A percentile compares a stretch with the other conserved stretches of the same genome.
Evolutionary conservation across 202 grass and related monocot genomes (phyloP).

Genomic region (Dendrocalamus latiflorus): DNA sequence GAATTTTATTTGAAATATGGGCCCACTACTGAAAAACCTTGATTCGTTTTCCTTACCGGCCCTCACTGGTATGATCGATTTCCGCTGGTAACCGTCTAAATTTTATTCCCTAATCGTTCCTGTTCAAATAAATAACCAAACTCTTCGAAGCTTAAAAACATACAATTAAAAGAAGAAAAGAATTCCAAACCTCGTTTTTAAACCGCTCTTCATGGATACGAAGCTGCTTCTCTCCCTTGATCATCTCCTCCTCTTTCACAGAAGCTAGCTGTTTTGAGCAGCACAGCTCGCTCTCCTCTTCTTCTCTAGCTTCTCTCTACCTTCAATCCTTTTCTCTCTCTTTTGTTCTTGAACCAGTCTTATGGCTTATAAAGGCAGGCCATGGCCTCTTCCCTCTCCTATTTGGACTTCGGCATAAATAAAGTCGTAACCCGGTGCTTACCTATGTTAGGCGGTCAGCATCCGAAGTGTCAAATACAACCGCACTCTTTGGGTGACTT

Average conservation of each 20-base stretch:
- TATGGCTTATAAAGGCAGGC: constrained; percentile 24
- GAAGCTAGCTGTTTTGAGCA: constrained; percentile 23
- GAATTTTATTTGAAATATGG: no score
- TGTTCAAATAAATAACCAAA: neutral
- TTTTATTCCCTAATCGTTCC: no score
- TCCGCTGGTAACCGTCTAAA: no score
- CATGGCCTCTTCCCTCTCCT: constrained; percentile 9
- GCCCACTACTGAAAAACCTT: no score
- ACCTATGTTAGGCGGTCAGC: constrained; percentile 43
- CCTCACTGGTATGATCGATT: no score
- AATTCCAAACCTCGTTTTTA: constrained; percentile 27
- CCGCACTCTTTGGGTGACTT: constrained; percentile 42
- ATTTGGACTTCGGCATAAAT: constrained; percentile 39
- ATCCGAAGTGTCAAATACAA: constrained; percentile 40
- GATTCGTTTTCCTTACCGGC: no score
- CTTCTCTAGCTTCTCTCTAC: neutral
- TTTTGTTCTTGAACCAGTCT: constrained; percentile 13
- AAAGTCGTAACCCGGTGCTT: constrained; percentile 32
- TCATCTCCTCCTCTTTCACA: constrained; percentile 19
- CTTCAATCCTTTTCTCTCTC: neutral
- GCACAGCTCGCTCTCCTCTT: neutral
- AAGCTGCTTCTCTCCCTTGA: constrained; percentile 22
- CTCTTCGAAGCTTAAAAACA: neutral
- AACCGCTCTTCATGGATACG: constrained; percentile 1
- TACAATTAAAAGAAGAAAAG: neutral